These are phyloP conservation scores for Pharnaceum exiguum DNA, from an alignment of 148 eudicot species.

Conservation along the genomic window DNA sequence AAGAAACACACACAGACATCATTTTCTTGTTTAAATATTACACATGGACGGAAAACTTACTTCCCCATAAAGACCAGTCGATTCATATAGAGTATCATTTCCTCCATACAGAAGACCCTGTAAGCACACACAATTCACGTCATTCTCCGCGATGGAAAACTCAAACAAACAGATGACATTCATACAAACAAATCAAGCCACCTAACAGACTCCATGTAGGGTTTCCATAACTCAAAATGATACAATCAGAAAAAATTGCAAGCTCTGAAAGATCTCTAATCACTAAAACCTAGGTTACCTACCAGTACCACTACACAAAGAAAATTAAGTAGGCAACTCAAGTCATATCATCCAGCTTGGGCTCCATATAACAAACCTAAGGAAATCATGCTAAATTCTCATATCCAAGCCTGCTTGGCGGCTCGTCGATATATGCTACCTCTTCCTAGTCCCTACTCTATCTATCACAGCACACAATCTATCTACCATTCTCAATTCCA, in stretches of 20 bases:
- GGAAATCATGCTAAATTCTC: background rate
- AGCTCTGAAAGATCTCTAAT: background rate
- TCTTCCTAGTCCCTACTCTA: background rate
- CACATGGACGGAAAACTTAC: slow-evolving; percentile 26
- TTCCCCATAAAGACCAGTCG: slow-evolving; percentile 73
- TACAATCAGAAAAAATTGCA: background rate
- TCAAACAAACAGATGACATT: background rate
- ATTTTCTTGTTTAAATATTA: background rate
- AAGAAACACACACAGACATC: too few species aligned
- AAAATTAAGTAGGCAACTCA: too few species aligned
- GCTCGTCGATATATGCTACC: background rate
- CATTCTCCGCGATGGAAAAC: background rate
- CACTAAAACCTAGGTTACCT: background rate
- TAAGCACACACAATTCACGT: slow-evolving; percentile 17
- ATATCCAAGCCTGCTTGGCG: background rate
- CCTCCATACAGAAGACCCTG: slow-evolving; percentile 91
- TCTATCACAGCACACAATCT: background rate
- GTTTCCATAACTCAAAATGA: background rate
- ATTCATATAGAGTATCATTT: slow-evolving; percentile 78
- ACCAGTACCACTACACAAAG: too few species aligned
- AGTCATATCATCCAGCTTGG: background rate
- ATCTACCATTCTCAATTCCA: background rate
- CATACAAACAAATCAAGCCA: background rate
- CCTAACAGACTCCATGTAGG: background rate
- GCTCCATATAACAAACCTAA: background rate